Evolutionary conservation across 1,284 basidiomycete genomes (phyloP), one percentile per base, ranked within the genome.

Genomic region (Afroboletus lepidellus): DNA sequence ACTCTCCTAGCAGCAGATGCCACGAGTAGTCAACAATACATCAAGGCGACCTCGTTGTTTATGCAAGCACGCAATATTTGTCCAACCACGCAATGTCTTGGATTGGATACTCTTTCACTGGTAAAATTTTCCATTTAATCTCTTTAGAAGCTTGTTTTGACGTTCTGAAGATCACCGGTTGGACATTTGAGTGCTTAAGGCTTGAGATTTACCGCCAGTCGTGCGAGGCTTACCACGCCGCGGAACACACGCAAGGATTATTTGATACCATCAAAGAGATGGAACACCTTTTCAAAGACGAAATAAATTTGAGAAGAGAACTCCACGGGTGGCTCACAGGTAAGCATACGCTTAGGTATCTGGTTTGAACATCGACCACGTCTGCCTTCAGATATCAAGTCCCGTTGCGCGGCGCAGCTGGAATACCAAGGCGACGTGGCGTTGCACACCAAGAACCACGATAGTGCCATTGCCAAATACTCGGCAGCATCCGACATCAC

Each of bases 131-230:
- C 7, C 13, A 23, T 25, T 1, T 13, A 3, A 46, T 33, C 24
- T 38, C 2, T 11, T 6, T 0, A 5, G 12, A 38, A 44, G 4
- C 24, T 48, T 3, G 38, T 12, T 9, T 7, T 41, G 18, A 46
- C n/a, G 5, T 15, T 24, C 5, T 36, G 2, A 36, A 63, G 64
- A 43, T 65, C 16, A 61, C 32, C 9, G 51, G 64, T 12, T 66
- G 64, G 62, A n/a, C 32, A 18, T 58, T 63, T 18, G 50, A 54
- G 25, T 43, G 12, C 12, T 23, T 66, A 25, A 49, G 43, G 37
- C 34, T 54, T 21, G 7, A 29, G 8, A 43, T 66, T 11, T 37
- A 57, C 37, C 47, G 15, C 21, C 41, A 50, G 23, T 45, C 21
- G 24, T 63, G 53, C 25, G 42, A 61, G 8, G 60, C 60, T 2